A percentile compares a stretch with the other conserved stretches of the same genome.
Evolutionary conservation across 176 grass and related monocot genomes (phyloP).

Genomic region (Triticum monococcum): DNA sequence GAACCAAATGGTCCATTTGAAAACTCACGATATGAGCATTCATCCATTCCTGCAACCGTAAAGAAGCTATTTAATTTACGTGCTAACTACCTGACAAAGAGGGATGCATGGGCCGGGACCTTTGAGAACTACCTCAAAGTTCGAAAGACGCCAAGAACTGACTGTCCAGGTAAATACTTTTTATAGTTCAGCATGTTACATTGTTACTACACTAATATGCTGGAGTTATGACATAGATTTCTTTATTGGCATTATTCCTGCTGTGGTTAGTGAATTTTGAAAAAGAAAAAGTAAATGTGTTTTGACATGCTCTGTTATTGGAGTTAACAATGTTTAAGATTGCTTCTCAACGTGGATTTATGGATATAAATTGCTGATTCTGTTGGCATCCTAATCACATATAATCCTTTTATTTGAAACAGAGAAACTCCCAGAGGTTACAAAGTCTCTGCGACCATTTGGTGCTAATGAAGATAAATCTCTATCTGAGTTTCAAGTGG

Average conservation of each 20-base stretch:
- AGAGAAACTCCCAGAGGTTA: conserved; percentile 94
- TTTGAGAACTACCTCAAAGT: conserved; percentile 73
- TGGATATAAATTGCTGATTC: background rate
- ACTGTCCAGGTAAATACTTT: conserved; percentile 35
- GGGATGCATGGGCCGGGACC: conserved; percentile 84
- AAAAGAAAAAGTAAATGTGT: too few relatives aligned
- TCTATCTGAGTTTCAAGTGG: conserved; percentile 93
- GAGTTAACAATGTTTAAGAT: background rate
- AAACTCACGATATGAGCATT: conserved; percentile 80
- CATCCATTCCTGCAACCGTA: conserved; percentile 75
- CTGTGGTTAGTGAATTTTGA: background rate
- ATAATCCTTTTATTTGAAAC: conserved; percentile 2
- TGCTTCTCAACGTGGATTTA: background rate
- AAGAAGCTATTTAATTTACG: conserved; percentile 92
- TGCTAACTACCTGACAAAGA: conserved; percentile 89
- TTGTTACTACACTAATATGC: background rate
- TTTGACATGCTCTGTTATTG: too few relatives aligned
- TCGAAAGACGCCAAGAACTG: conserved; percentile 65
- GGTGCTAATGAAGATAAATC: conserved; percentile 78
- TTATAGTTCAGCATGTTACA: background rate
- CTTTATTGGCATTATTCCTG: background rate
- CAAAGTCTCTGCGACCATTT: conserved; percentile 73
- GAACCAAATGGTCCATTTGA: conserved; percentile 55
- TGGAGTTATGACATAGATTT: background rate
- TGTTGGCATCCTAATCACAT: background rate